phyloP scores from a whole-genome alignment of 1,284 basidiomycete species.

The Inonotus obliquus region DNA sequence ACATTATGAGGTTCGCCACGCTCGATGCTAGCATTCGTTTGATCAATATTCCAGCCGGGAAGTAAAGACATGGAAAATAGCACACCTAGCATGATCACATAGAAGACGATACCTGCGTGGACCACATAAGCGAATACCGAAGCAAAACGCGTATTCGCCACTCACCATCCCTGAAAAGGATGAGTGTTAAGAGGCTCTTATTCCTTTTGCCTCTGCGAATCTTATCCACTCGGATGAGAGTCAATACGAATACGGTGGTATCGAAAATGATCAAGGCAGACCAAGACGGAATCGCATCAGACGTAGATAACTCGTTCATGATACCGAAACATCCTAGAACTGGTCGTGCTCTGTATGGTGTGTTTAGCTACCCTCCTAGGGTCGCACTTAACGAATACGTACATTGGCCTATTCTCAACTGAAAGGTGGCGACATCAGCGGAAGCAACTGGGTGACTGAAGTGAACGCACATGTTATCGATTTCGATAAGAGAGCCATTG shows the following conservation, averaged over 20 bases:
- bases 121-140: not conserved
- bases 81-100: conserved; percentile 10
- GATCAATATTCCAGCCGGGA: not conserved
- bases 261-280: conserved; percentile 10
- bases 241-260: conserved; percentile 1
- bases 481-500: conserved; percentile 4
- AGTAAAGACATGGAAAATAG: not conserved
- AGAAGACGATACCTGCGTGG: conserved; percentile 10
- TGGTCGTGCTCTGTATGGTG: not conserved
- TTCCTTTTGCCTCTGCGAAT: conserved; percentile 2
- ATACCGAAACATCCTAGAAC: not conserved
- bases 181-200: not conserved
- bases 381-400: not conserved
- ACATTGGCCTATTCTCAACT: conserved; percentile 7
- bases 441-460: not conserved
- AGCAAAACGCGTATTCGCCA: not conserved
- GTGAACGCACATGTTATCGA: not conserved
- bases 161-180: conserved; percentile 14
- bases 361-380: not conserved
- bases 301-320: not conserved
- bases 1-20: conserved; percentile 12
- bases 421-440: not conserved
- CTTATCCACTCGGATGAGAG: conserved; percentile 1
- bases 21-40: not conserved
- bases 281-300: conserved; percentile 1